These are phyloP conservation scores for Mariannaea sp. DNA, from an alignment of 2,329 filamentous ascomycete species.

Conservation along the genomic window DNA sequence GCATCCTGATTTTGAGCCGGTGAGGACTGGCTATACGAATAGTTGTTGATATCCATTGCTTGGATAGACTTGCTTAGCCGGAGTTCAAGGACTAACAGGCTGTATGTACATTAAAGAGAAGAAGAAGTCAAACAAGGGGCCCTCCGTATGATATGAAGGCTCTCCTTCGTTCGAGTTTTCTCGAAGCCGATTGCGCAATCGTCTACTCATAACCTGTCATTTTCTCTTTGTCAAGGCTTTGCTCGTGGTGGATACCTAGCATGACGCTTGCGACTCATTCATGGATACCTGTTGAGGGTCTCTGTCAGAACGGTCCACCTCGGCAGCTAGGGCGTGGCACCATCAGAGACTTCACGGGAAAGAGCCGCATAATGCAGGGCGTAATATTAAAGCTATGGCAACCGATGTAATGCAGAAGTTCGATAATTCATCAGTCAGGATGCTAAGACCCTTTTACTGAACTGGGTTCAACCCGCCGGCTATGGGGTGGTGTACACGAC, in stretches of 20 bases:
- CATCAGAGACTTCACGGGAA: background rate
- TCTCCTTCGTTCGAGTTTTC: constrained; percentile 7
- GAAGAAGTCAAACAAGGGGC: background rate
- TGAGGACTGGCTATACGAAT: background rate
- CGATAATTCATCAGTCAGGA: too few species aligned
- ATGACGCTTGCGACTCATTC: background rate
- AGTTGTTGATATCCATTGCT: constrained; percentile 2
- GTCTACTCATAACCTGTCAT: background rate
- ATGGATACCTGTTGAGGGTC: background rate
- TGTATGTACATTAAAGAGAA: background rate
- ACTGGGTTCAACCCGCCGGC: too few species aligned
- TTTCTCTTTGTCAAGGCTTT: constrained; percentile 2
- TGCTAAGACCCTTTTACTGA: too few species aligned
- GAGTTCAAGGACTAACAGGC: background rate
- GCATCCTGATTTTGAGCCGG: constrained; percentile 6
- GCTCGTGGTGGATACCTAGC: constrained; percentile 5
- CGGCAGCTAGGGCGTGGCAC: background rate
- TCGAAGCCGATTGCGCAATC: constrained; percentile 17
- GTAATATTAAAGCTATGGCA: background rate
- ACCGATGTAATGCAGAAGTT: background rate
- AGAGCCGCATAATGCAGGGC: background rate
- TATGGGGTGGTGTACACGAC: too few species aligned
- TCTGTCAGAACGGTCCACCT: background rate
- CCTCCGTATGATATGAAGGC: background rate
- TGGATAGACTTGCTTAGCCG: background rate